Evolutionary conservation across 2,329 filamentous ascomycete genomes (phyloP).

Genomic region (Tolypocladium guangdongense): DNA sequence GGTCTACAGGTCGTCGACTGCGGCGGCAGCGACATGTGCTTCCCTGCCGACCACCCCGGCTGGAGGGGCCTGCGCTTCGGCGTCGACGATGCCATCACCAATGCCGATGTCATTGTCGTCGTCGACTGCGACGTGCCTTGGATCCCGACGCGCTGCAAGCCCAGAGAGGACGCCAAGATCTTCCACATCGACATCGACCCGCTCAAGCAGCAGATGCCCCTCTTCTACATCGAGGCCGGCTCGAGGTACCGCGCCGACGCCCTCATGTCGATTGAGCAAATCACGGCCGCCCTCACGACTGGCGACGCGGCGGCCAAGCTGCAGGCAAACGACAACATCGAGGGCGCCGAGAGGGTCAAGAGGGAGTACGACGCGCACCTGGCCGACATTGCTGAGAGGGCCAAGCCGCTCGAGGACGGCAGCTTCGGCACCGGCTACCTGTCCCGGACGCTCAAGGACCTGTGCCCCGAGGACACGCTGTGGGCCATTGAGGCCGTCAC

Average conservation of each 20-base stretch:
- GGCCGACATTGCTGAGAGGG: conserved; percentile 44
- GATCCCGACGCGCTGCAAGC: conserved; percentile 67
- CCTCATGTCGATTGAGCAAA: conserved; percentile 54
- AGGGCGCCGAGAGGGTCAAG: conserved; percentile 34
- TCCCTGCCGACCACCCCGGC: conserved; percentile 57
- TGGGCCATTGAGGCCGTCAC: conserved; percentile 74
- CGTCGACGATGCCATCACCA: conserved; percentile 58
- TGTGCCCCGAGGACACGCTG: conserved; percentile 44
- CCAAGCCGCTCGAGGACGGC: conserved; percentile 49
- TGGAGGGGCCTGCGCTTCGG: conserved; percentile 66
- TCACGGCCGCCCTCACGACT: conserved; percentile 50
- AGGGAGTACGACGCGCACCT: conserved; percentile 48
- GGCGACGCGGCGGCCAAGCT: conserved; percentile 30
- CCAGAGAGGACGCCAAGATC: conserved; percentile 38
- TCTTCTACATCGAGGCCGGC: conserved; percentile 59
- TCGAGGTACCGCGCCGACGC: conserved; percentile 58
- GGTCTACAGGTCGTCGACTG: conserved; percentile 64
- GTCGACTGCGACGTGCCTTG: conserved; percentile 87
- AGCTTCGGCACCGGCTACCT: conserved; percentile 29
- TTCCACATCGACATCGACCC: conserved; percentile 58
- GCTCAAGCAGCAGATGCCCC: conserved; percentile 60
- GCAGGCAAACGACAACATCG: conserved; percentile 6
- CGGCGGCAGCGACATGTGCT: conserved; percentile 72
- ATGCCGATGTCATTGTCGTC: conserved; percentile 75
- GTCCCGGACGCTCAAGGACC: conserved; percentile 16